Percentiles rank a stretch among this genome's conserved stretches.
Conservation (phyloP, 1,284 basidiomycete species). For the Ceratobasidium papillatum region DNA sequence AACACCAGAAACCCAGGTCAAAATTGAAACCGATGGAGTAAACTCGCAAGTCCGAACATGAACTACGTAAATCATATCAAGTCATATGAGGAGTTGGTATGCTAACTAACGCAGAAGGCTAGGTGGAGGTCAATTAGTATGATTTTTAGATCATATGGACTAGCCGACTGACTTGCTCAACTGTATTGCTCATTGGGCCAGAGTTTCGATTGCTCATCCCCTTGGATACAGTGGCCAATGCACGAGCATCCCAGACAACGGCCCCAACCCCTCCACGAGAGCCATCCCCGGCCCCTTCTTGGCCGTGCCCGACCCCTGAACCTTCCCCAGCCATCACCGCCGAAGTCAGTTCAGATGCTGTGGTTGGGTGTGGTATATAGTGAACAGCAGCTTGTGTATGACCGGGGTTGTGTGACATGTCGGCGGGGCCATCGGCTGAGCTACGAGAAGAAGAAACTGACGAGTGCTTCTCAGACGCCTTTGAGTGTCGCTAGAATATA, state of each 20-base stretch:
- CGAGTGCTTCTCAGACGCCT: neutral
- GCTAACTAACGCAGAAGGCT: neutral
- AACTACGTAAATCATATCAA: too few relatives aligned
- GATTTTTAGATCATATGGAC: neutral
- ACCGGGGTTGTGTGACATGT: constrained; percentile 30
- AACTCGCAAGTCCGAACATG: too few relatives aligned
- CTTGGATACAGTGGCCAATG: constrained; percentile 23
- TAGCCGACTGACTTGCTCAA: neutral
- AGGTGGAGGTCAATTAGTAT: neutral
- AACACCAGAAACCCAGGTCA: too few relatives aligned
- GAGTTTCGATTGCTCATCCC: constrained; percentile 13
- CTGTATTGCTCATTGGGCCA: neutral
- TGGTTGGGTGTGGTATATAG: neutral
- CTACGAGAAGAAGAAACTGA: constrained; percentile 21
- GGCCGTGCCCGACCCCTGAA: constrained; percentile 22
- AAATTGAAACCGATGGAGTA: too few relatives aligned
- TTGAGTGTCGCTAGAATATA: neutral
- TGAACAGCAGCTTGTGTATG: constrained; percentile 35
- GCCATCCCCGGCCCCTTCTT: constrained; percentile 13
- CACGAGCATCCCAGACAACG: constrained; percentile 17
- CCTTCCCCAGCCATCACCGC: constrained; percentile 29
- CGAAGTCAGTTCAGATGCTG: constrained; percentile 28
- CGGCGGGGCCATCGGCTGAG: neutral
- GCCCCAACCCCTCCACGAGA: constrained; percentile 28
- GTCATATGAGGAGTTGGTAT: neutral